Percentiles rank a stretch among this genome's conserved stretches.
Conservation (phyloP, 1,284 basidiomycete genomes). For the Cryptococcus sp. region DNA sequence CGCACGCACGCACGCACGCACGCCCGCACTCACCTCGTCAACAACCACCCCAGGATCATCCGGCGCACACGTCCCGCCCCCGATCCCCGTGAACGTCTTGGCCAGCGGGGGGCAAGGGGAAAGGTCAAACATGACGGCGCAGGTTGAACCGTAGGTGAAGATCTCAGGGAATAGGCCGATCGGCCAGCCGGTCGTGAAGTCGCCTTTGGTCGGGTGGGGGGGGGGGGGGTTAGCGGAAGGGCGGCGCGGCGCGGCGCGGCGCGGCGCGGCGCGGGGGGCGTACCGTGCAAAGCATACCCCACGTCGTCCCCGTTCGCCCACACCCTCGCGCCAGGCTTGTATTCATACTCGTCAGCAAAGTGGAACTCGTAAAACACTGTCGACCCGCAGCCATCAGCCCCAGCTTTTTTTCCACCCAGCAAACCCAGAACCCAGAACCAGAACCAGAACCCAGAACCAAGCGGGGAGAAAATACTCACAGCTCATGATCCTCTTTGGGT, state of each 20-base stretch:
- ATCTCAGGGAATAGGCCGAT: constrained; percentile 20
- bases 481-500: neutral
- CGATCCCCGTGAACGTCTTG: constrained; percentile 4
- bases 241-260: too few relatives aligned
- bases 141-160: constrained; percentile 13
- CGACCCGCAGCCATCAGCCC: neutral
- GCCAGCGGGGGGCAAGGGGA: constrained; percentile 17
- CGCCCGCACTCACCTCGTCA: constrained; percentile 25
- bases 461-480: neutral
- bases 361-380: neutral
- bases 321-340: constrained; percentile 11
- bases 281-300: constrained; percentile 28
- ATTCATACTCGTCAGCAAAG: neutral
- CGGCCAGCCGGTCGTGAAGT: constrained; percentile 31
- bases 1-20: too few relatives aligned
- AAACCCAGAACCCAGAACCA: too few relatives aligned
- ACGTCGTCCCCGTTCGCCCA: constrained; percentile 24
- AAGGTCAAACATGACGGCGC: constrained; percentile 18
- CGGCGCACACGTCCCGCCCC: constrained; percentile 8
- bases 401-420: too few relatives aligned
- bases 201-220: too few relatives aligned
- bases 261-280: too few relatives aligned
- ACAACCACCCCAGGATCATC: constrained; percentile 18
- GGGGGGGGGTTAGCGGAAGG: too few relatives aligned
- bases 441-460: too few relatives aligned